Conservation (phyloP, 2,329 filamentous ascomycete genomes). For the Coleophoma crateriformis region DNA sequence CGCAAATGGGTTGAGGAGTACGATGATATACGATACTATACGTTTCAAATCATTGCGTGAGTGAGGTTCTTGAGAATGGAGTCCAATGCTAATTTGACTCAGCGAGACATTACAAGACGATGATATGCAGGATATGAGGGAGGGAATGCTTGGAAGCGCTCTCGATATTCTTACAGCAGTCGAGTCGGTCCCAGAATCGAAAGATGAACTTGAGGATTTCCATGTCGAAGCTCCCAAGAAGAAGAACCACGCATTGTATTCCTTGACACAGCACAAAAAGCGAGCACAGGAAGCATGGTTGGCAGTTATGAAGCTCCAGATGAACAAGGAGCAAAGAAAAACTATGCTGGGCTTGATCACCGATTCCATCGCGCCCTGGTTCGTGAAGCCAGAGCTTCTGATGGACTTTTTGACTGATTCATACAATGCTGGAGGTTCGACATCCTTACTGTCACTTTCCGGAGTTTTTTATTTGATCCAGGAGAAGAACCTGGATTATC, state of each 20-base stretch:
- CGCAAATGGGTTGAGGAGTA: slow-evolving; percentile 74
- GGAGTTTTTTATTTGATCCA: slow-evolving; percentile 94
- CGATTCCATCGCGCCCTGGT: slow-evolving; percentile 80
- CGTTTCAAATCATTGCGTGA: slow-evolving; percentile 69
- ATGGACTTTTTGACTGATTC: slow-evolving; percentile 97
- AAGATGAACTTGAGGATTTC: slow-evolving; percentile 63
- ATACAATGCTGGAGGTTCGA: slow-evolving; percentile 81
- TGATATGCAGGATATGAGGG: slow-evolving; percentile 15
- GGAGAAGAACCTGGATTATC: slow-evolving; percentile 92
- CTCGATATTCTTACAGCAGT: slow-evolving; percentile 61
- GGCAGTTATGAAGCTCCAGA: slow-evolving; percentile 61
- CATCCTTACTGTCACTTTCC: slow-evolving; percentile 80
- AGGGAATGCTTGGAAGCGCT: slow-evolving; percentile 44
- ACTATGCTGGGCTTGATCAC: slow-evolving; percentile 70
- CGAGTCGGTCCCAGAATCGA: slow-evolving; percentile 63
- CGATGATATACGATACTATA: slow-evolving; percentile 81
- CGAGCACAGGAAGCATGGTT: slow-evolving; percentile 86
- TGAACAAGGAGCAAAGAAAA: slow-evolving; percentile 73
- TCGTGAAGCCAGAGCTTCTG: slow-evolving; percentile 78
- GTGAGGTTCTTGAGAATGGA: slow-evolving; percentile 25
- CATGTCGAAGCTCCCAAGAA: slow-evolving; percentile 61
- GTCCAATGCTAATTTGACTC: slow-evolving; percentile 7
- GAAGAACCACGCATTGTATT: slow-evolving; percentile 60
- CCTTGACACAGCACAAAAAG: slow-evolving; percentile 66
- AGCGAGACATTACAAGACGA: slow-evolving; percentile 30